Evolutionary conservation across 306 rosid species (phyloP), one percentile per base, ranked within the genome.

Genomic region (Coriaria nepalensis): DNA sequence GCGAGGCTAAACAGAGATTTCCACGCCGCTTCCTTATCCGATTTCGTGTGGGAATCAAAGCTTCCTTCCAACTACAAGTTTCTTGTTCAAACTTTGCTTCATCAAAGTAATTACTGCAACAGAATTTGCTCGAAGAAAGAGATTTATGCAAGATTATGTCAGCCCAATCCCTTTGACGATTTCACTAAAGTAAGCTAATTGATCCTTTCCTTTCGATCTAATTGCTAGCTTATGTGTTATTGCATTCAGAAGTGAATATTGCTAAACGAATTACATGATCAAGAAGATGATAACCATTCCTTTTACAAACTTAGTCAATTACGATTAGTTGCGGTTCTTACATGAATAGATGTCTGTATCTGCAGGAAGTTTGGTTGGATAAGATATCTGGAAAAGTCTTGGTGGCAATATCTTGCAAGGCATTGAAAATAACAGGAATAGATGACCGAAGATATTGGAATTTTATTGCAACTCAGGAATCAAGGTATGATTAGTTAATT

Each of bases 391-490:
- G 79, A 9, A 76, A 76, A 57, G 67, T 65, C 61, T 80, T 66
- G 58, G 10, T 83, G 66, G 56, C 76, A 33, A 73, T 87, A 38
- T 87, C 94, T 9, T 69, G 94, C 0, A 83, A 68, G 64, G 78
- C 81, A 2, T 61, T 87, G 61, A 77, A 72, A 68, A 83, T 87
- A 20, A 87, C 94, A 0, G 94, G 94, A 63, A 83, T 87, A 33
- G 86, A 78, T 15, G 96, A 87, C 55, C 73, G 96, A 68, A 78
- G 96, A 76, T 87, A 83, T 63, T 80, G 96, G 96, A 87, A 51
- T 49, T 59, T 67, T 55, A 59, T 87, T 46, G 69, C 88, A 5
- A 73, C 86, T 3, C 78, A 80, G 10, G 94, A 87, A 80, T 80
- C 96, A 47, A 83, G 96, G 96, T 83, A 49, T 73, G 61, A 35